A percentile compares a stretch with the other conserved stretches of the same genome.
Conservation (phyloP, 768 basidiomycete species). For the Tylopilus vinaceipallidus region DNA sequence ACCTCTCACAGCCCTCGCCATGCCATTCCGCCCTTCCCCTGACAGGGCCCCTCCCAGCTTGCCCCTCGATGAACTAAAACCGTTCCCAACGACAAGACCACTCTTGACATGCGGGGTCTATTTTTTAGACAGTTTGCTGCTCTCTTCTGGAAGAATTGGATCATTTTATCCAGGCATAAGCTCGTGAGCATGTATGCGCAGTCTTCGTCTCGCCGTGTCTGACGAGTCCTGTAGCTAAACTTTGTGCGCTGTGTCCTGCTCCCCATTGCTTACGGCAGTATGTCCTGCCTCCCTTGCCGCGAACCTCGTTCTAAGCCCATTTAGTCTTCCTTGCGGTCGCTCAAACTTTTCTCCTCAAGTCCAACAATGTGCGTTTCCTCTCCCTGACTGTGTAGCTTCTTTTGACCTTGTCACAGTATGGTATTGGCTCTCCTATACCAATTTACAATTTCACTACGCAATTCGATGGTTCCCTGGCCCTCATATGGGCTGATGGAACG, state of each 20-base stretch:
- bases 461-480: conserved; percentile 50
- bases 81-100: background rate
- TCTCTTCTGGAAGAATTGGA: conserved; percentile 74
- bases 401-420: conserved; percentile 43
- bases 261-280: conserved; percentile 58
- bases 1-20: background rate
- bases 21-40: background rate
- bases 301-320: background rate
- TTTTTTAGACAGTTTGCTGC: conserved; percentile 63
- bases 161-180: conserved; percentile 63
- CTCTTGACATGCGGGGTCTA: conserved; percentile 29
- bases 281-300: background rate
- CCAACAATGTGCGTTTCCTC: conserved; percentile 50
- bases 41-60: background rate
- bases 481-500: conserved; percentile 72
- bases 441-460: conserved; percentile 45
- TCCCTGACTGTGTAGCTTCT: background rate
- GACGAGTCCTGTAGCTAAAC: conserved; percentile 44
- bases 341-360: conserved; percentile 55
- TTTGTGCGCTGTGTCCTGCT: conserved; percentile 59
- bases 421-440: conserved; percentile 55
- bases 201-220: background rate
- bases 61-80: background rate
- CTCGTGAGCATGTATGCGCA: conserved; percentile 42
- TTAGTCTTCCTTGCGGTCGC: conserved; percentile 60